phyloP scores from a whole-genome alignment of 2,329 filamentous ascomycete genomes.

The Hymenotorrendiella dingleyae region DNA sequence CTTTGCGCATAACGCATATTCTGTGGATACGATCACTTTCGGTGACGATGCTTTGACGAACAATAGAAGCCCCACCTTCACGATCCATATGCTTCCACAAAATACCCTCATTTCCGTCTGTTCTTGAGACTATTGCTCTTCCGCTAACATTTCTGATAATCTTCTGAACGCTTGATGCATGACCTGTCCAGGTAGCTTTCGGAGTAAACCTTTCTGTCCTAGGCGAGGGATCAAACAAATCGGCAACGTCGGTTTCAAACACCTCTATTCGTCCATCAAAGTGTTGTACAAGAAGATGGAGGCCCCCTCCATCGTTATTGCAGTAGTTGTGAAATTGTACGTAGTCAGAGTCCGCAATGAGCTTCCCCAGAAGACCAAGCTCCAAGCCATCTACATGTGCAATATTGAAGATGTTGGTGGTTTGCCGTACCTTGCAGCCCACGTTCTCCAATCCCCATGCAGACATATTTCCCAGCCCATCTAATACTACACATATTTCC shows the following conservation, averaged over 20 bases:
- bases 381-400: slow-evolving; percentile 63
- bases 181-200: slow-evolving; percentile 73
- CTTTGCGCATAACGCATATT: slow-evolving; percentile 71
- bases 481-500: slow-evolving; percentile 81
- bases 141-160: slow-evolving; percentile 82
- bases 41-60: slow-evolving; percentile 62
- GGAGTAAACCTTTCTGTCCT: slow-evolving; percentile 53
- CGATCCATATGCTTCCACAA: slow-evolving; percentile 69
- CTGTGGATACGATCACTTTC: slow-evolving; percentile 69
- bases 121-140: slow-evolving; percentile 73
- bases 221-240: slow-evolving; percentile 70
- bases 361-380: slow-evolving; percentile 34
- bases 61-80: slow-evolving; percentile 47
- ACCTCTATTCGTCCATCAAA: slow-evolving; percentile 82
- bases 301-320: slow-evolving; percentile 53
- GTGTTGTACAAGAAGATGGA: slow-evolving; percentile 73
- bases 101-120: slow-evolving; percentile 69
- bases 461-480: slow-evolving; percentile 80
- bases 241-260: slow-evolving; percentile 71
- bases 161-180: slow-evolving; percentile 74
- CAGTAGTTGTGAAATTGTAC: slow-evolving; percentile 71
- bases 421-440: slow-evolving; percentile 60
- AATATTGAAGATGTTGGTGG: slow-evolving; percentile 75
- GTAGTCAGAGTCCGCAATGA: slow-evolving; percentile 36
- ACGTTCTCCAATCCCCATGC: slow-evolving; percentile 91